Percentiles rank a stretch among this genome's conserved stretches.
Conservation (phyloP, 306 rosid species). For the Canavalia ensiformis region DNA sequence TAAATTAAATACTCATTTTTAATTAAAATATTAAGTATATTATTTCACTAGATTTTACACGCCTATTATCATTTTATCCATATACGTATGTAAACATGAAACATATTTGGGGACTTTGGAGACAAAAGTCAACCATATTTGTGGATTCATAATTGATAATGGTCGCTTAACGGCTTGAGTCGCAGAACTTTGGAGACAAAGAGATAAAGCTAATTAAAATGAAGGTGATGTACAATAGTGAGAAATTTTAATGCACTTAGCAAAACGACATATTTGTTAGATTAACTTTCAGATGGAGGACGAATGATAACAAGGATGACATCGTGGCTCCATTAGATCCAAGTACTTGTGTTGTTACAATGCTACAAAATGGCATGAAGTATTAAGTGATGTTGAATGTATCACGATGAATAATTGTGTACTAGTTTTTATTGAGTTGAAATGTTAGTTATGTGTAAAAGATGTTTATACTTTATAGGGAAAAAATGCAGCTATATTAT, state of each 20-base stretch:
- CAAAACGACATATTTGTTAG: slow-evolving; percentile 20
- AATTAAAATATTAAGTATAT: no score
- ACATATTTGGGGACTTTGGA: background rate
- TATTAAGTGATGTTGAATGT: background rate
- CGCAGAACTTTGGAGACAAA: slow-evolving; percentile 33
- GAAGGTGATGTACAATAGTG: slow-evolving; percentile 10
- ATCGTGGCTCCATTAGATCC: slow-evolving; percentile 50
- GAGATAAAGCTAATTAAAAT: slow-evolving; percentile 41
- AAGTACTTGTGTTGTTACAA: slow-evolving; percentile 19
- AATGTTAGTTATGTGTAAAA: background rate
- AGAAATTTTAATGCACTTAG: slow-evolving; percentile 22
- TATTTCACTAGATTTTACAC: no score
- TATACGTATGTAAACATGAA: no score
- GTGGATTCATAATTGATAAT: slow-evolving; percentile 29
- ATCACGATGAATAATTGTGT: background rate
- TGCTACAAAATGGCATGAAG: slow-evolving; percentile 3
- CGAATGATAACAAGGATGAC: slow-evolving; percentile 26
- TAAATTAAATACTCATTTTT: no score
- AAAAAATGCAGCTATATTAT: background rate
- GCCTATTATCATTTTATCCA: no score
- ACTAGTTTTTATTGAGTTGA: background rate
- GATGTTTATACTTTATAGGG: background rate
- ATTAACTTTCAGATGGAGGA: background rate
- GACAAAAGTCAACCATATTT: slow-evolving; percentile 16
- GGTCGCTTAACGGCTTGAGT: background rate